A percentile compares a stretch with the other conserved stretches of the same genome.
phyloP scores from a whole-genome alignment of 306 rosid species.

The Boehmeria nivea region DNA sequence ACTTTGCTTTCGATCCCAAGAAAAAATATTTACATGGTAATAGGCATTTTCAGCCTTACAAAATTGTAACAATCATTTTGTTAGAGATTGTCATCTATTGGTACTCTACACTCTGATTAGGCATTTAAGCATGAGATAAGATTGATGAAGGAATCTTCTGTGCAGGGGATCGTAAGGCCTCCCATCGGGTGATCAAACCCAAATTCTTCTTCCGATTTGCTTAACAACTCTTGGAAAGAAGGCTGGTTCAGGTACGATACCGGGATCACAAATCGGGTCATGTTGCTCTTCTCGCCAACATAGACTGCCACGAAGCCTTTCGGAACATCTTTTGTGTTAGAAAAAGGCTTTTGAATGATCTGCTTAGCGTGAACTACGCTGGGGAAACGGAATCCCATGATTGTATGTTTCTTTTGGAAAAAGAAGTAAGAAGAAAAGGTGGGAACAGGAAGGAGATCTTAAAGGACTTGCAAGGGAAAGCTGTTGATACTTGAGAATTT shows the following conservation, averaged over 20 bases:
- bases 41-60: too few relatives aligned
- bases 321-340: slow-evolving; percentile 4
- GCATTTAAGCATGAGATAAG: slow-evolving; percentile 10
- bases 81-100: too few relatives aligned
- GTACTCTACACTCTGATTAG: too few relatives aligned
- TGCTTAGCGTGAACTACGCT: too few relatives aligned
- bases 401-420: too few relatives aligned
- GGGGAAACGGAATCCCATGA: neutral
- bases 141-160: slow-evolving; percentile 8
- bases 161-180: slow-evolving; percentile 27
- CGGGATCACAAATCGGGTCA: slow-evolving; percentile 1
- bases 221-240: slow-evolving; percentile 15
- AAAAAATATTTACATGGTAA: too few relatives aligned
- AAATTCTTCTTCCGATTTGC: slow-evolving; percentile 17
- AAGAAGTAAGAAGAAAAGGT: too few relatives aligned
- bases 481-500: too few relatives aligned
- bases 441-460: too few relatives aligned
- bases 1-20: too few relatives aligned
- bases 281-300: slow-evolving; percentile 14
- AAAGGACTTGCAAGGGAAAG: too few relatives aligned
- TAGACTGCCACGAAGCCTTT: slow-evolving; percentile 21
- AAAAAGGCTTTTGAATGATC: neutral
- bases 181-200: slow-evolving; percentile 19
- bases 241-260: slow-evolving; percentile 19
- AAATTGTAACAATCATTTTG: too few relatives aligned